Evolutionary conservation across 257 asterid species (phyloP), one percentile per base, ranked within the genome.

Genomic region (Salvia rosmarinus): DNA sequence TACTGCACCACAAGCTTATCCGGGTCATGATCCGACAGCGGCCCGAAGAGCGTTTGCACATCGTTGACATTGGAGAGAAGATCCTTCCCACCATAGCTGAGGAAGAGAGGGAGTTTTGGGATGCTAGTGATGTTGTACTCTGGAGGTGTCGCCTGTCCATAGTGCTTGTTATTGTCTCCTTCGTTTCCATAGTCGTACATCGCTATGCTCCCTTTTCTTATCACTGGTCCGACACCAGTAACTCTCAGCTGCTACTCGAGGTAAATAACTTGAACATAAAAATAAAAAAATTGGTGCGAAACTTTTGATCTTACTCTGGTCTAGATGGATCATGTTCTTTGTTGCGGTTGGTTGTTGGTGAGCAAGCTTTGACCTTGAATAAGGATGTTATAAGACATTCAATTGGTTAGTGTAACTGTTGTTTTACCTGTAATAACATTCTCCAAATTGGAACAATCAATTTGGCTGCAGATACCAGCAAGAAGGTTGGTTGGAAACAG

Each of bases 301-400:
- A 39, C 2, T 39, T 9, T 39, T 39, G 44, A 21, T 76, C 90
- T 67, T 86, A 90, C 95, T 88, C 54, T 90, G 96, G 17, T 91
- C 86, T 37, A 90, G 72, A 64, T 90, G 96, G 75, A 90, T 17
- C 91, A 90, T 79, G 78, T 88, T 90, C 78, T 85, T 89, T 9
- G 96, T 87, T 2, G 96, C 79, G 0, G 96, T 90, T 64, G 96
- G 85, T 54, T 90, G 87, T 54, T 77, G 84, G 70, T 78, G 82
- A 20, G 54, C 64, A 0, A 85, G 82, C 63, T 55, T 71, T 13
- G 85, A 59, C 8, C 17, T 75, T 55, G 96, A 12, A 9, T 23
- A n/a, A 76, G 14, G 32, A 20, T 52, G 35, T 13, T 16, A 30
- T 39, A 16, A 28, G 57, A 2, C 0, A 56, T 47, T 46, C 11